These are phyloP conservation scores for Oryza glaberrima DNA, from an alignment of 176 grass and related monocot genomes.

Conservation along the genomic window DNA sequence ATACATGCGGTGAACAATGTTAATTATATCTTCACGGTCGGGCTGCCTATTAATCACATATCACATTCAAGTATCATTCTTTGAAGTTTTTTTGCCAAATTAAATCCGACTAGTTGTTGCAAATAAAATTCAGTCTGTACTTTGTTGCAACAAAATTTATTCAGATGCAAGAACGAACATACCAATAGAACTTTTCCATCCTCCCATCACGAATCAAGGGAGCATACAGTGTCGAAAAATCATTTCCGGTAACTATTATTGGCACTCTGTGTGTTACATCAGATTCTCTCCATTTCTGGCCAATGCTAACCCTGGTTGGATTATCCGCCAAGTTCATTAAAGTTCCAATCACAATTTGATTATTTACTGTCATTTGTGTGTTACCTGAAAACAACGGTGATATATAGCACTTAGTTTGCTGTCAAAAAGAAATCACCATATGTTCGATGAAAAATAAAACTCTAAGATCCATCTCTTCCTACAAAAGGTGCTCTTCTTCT, in stretches of 20 bases:
- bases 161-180: constrained; percentile 41
- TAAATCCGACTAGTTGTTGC: background rate
- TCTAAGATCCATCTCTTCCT: background rate
- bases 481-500: background rate
- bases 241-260: constrained; percentile 89
- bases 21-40: constrained; percentile 82
- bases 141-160: background rate
- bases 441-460: constrained; percentile 1
- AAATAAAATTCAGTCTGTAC: constrained; percentile 8
- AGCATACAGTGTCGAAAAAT: constrained; percentile 91
- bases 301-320: constrained; percentile 89
- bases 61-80: background rate
- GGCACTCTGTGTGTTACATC: constrained; percentile 85
- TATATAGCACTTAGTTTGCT: background rate
- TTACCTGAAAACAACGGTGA: constrained; percentile 66
- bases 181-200: constrained; percentile 97
- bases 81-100: background rate
- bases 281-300: constrained; percentile 88
- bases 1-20: constrained; percentile 90
- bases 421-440: background rate
- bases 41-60: constrained; percentile 76
- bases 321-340: constrained; percentile 98
- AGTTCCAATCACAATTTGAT: constrained; percentile 90
- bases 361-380: constrained; percentile 98
- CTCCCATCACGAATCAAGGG: constrained; percentile 92